A percentile compares a stretch with the other conserved stretches of the same genome.
Evolutionary conservation across 805 yeast genomes (phyloP).

Genomic region (Scheffersomyces coipomensis): DNA sequence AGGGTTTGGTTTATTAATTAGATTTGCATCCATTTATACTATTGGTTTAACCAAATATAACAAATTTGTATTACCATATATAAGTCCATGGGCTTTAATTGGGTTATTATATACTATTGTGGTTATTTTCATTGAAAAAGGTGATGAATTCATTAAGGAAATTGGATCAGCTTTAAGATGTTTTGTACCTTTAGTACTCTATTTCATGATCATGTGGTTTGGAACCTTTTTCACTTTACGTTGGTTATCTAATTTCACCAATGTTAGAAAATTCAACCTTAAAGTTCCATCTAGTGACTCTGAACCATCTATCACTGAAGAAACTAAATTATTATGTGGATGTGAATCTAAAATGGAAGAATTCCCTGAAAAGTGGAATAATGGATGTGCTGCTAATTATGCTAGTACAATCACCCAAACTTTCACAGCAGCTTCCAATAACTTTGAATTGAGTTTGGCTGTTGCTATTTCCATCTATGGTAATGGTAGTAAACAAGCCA

Average conservation of each 20-base stretch:
- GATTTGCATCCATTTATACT: slow-evolving; percentile 23
- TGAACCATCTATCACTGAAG: slow-evolving; percentile 8
- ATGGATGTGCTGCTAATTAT: slow-evolving; percentile 40
- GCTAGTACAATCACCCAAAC: slow-evolving; percentile 46
- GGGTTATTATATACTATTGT: slow-evolving; percentile 53
- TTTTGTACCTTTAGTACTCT: slow-evolving; percentile 47
- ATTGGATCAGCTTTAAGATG: slow-evolving; percentile 51
- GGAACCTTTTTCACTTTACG: slow-evolving; percentile 13
- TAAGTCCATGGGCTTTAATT: slow-evolving; percentile 50
- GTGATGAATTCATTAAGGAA: slow-evolving; percentile 45
- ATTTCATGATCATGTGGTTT: slow-evolving; percentile 50
- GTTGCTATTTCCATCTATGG: slow-evolving; percentile 55
- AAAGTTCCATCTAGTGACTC: slow-evolving; percentile 2
- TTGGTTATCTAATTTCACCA: slow-evolving; percentile 1
- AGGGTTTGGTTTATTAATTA: slow-evolving; percentile 41
- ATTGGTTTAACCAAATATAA: slow-evolving; percentile 33
- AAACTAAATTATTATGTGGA: slow-evolving; percentile 28
- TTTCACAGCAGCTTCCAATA: slow-evolving; percentile 57
- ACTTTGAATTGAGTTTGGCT: slow-evolving; percentile 56
- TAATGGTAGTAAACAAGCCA: slow-evolving; percentile 47
- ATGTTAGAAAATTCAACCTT: background rate
- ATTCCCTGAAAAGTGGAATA: slow-evolving; percentile 15
- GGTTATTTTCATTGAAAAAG: slow-evolving; percentile 51
- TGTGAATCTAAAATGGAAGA: slow-evolving; percentile 30
- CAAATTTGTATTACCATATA: slow-evolving; percentile 33